These are phyloP conservation scores for Paraconiothyrium sp. DNA, from an alignment of 2,329 filamentous ascomycete genomes.

Conservation along the genomic window DNA sequence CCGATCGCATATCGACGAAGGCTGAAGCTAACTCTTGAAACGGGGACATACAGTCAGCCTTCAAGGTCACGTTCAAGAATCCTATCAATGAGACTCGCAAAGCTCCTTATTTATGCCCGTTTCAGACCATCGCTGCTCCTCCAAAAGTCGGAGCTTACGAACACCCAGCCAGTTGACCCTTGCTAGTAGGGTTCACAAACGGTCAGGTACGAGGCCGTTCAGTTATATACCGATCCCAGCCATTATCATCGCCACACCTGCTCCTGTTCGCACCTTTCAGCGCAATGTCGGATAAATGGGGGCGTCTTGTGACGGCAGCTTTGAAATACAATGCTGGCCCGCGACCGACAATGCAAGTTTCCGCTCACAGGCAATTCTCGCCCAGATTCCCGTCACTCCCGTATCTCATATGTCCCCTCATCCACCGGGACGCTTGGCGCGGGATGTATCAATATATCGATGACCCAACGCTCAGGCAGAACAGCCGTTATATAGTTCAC, in stretches of 20 bases:
- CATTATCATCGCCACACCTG: not conserved
- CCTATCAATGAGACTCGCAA: not conserved
- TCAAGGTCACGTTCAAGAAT: not conserved
- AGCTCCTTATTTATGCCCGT: not conserved
- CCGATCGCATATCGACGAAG: conserved; percentile 1
- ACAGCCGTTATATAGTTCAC: conserved; percentile 11
- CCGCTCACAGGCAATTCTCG: not conserved
- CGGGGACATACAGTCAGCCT: not conserved
- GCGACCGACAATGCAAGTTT: not conserved
- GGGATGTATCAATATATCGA: conserved; percentile 6
- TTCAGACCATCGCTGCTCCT: not conserved
- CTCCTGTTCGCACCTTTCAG: not conserved
- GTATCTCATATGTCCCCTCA: conserved; percentile 1
- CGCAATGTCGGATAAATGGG: conserved; percentile 10
- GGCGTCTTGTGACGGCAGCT: not conserved
- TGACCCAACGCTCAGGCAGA: conserved; percentile 4
- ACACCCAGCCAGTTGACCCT: not conserved
- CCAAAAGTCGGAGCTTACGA: not conserved
- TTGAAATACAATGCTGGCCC: not conserved
- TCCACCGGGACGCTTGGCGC: conserved; percentile 1
- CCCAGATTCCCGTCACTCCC: not conserved
- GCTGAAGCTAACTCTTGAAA: conserved; percentile 1
- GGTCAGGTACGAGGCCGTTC: not conserved
- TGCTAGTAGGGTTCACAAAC: not conserved
- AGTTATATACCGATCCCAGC: conserved; percentile 9